phyloP scores from a whole-genome alignment of 352 stramenopile genomes.

The Phytopythium oedochilum region DNA sequence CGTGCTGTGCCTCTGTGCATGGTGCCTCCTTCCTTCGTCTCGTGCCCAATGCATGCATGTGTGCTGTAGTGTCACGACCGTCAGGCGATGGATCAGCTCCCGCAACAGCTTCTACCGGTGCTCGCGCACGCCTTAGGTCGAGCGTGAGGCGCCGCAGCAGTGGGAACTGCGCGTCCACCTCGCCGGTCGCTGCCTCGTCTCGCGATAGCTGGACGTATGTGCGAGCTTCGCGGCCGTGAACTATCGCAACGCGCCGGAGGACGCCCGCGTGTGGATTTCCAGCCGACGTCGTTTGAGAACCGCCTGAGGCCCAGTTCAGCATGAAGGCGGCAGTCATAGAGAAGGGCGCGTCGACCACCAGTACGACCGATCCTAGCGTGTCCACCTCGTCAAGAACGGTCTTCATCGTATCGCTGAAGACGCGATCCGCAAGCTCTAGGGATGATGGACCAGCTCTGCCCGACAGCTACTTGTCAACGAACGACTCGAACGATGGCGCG shows the following conservation, averaged over 20 bases:
- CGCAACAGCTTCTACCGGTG: neutral
- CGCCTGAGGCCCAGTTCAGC: neutral
- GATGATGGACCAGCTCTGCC: neutral
- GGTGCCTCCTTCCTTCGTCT: too few relatives aligned
- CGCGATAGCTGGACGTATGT: neutral
- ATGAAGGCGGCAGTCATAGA: neutral
- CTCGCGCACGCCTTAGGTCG: neutral
- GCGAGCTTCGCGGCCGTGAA: neutral
- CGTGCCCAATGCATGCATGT: too few relatives aligned
- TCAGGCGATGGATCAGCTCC: neutral
- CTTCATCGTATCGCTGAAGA: neutral
- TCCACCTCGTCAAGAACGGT: neutral
- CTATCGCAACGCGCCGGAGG: neutral
- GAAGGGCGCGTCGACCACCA: neutral
- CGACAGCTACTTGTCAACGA: neutral
- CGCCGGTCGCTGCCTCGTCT: neutral
- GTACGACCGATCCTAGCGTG: neutral
- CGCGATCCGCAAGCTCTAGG: neutral
- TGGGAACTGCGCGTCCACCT: neutral
- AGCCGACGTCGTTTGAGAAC: neutral
- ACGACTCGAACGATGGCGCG: neutral
- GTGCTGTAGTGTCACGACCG: neutral
- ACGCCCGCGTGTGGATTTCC: neutral
- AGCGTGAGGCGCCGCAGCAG: neutral
- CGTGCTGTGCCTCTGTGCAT: too few relatives aligned